Evolutionary conservation across 352 stramenopile species (phyloP).

Genomic region (Lagenidium giganteum): DNA sequence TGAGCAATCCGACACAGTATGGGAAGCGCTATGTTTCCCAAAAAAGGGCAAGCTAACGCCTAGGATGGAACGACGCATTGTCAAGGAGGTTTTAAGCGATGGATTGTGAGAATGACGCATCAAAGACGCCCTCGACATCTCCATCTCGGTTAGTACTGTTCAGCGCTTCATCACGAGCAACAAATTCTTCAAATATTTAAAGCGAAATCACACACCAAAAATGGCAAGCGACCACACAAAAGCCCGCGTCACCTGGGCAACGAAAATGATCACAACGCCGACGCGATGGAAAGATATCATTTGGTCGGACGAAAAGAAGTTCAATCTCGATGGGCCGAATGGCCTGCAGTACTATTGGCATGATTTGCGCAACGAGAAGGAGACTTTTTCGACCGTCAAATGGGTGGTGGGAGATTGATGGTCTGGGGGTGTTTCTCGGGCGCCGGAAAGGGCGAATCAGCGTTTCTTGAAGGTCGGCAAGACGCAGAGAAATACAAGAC

Average conservation of each 20-base stretch:
- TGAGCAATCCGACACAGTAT: too few species aligned
- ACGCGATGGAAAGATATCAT: slow-evolving; percentile 13
- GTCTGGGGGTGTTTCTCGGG: slow-evolving; percentile 6
- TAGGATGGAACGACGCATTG: too few species aligned
- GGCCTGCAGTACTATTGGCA: slow-evolving; percentile 25
- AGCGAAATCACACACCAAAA: too few species aligned
- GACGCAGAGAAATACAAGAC: slow-evolving; percentile 3
- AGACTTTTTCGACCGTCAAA: background rate
- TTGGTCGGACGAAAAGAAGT: slow-evolving; percentile 29
- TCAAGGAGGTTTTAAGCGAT: too few species aligned
- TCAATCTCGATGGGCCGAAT: slow-evolving; percentile 26
- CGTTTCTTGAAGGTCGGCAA: slow-evolving; percentile 5
- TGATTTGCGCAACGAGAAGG: slow-evolving; percentile 4
- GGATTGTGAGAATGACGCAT: too few species aligned
- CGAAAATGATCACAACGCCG: slow-evolving; percentile 1
- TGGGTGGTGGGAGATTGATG: slow-evolving; percentile 9
- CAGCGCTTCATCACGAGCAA: slow-evolving; percentile 4
- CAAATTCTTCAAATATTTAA: slow-evolving; percentile 15
- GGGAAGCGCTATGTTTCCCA: too few species aligned
- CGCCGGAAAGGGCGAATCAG: slow-evolving; percentile 7
- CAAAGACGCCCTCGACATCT: too few species aligned
- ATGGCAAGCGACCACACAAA: too few species aligned
- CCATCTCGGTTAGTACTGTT: slow-evolving; percentile 12
- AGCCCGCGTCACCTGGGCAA: slow-evolving; percentile 3
- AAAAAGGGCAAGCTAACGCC: too few species aligned